A percentile compares a stretch with the other conserved stretches of the same genome.
phyloP scores from a whole-genome alignment of 352 stramenopile genomes.

The Globisporangium nodosum region DNA sequence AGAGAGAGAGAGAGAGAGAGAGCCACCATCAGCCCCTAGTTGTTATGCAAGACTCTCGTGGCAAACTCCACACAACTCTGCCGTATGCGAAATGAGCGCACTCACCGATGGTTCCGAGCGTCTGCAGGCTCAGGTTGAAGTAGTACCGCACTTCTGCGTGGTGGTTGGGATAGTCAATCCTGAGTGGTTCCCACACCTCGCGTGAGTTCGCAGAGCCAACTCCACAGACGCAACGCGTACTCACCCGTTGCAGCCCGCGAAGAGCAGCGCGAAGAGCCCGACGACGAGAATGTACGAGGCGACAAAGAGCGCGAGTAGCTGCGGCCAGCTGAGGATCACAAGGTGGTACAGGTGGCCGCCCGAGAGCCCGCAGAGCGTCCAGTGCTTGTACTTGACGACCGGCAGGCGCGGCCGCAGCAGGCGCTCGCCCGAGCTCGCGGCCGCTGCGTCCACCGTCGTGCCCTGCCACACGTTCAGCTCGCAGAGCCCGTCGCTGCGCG shows the following conservation, averaged over 20 bases:
- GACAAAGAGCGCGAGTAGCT: conserved; percentile 38
- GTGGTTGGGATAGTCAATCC: conserved; percentile 5
- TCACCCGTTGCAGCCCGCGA: conserved; percentile 33
- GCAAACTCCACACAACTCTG: too few relatives aligned
- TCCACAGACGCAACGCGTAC: neutral
- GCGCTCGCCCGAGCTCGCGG: conserved; percentile 9
- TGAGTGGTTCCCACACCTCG: neutral
- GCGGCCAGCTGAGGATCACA: conserved; percentile 37
- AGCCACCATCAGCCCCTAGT: neutral
- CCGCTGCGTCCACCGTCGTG: conserved; percentile 34
- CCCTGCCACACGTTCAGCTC: conserved; percentile 51
- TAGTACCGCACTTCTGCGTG: conserved; percentile 27
- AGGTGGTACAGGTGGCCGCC: conserved; percentile 48
- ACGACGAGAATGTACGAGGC: conserved; percentile 43
- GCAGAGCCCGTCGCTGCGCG: conserved; percentile 32
- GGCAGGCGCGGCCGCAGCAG: conserved; percentile 37
- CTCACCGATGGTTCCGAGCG: conserved; percentile 48
- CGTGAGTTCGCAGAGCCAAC: neutral
- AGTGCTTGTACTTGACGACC: conserved; percentile 45
- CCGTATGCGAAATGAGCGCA: neutral
- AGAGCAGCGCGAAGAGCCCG: conserved; percentile 41
- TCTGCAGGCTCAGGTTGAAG: conserved; percentile 61
- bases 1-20: neutral
- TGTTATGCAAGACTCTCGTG: too few relatives aligned
- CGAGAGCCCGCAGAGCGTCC: conserved; percentile 26